A percentile compares a stretch with the other conserved stretches of the same genome.
Evolutionary conservation across 805 yeast species (phyloP).

Genomic region (Candida nonsorbophila): DNA sequence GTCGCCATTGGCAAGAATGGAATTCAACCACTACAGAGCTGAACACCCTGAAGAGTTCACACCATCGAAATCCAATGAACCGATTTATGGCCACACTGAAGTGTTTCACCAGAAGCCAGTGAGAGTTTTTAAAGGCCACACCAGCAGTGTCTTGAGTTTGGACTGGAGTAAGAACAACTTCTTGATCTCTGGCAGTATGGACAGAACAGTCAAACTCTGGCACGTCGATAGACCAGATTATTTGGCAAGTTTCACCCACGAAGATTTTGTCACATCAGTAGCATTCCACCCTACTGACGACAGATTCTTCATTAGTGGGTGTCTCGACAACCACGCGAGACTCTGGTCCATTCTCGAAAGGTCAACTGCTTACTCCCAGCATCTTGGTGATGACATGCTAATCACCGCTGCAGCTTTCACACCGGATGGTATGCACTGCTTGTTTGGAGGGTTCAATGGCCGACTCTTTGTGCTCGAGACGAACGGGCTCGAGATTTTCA

Average conservation of each 20-base stretch:
- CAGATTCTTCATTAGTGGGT: conserved; percentile 77
- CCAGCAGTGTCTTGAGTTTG: conserved; percentile 62
- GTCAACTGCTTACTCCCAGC: conserved; percentile 46
- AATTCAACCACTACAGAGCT: conserved; percentile 21
- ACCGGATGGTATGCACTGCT: conserved; percentile 54
- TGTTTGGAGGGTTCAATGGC: conserved; percentile 81
- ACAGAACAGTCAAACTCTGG: conserved; percentile 79
- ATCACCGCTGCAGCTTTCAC: conserved; percentile 74
- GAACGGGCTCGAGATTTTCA: conserved; percentile 47
- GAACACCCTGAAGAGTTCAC: no score
- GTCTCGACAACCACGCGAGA: conserved; percentile 67
- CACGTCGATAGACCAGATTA: conserved; percentile 65
- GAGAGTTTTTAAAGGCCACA: conserved; percentile 60
- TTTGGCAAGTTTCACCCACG: conserved; percentile 60
- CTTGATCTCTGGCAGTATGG: conserved; percentile 76
- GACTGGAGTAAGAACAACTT: conserved; percentile 90
- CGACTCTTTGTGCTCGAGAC: conserved; percentile 57
- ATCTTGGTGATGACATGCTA: conserved; percentile 55
- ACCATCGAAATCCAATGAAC: conserved; percentile 6
- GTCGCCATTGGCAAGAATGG: conserved; percentile 63
- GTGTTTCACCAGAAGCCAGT: conserved; percentile 69
- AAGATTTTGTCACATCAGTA: conserved; percentile 79
- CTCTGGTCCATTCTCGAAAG: conserved; percentile 84
- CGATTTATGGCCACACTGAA: conserved; percentile 52
- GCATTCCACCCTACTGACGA: conserved; percentile 84